Evolutionary conservation across 768 basidiomycete genomes (phyloP).

Genomic region (Boletellus emodensis): DNA sequence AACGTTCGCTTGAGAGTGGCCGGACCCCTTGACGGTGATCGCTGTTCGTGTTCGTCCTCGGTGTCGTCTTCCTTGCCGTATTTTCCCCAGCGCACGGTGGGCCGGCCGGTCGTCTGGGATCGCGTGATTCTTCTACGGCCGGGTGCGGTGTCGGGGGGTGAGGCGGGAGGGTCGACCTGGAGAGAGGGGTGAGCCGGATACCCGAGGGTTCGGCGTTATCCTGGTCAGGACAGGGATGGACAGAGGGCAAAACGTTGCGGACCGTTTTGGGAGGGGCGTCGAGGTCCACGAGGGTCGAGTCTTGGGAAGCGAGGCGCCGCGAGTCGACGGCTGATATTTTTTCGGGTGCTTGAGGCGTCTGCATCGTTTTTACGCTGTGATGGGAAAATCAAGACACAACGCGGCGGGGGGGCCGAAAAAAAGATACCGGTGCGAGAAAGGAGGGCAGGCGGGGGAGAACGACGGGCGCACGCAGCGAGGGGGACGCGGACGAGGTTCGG

Average conservation of each 20-base stretch:
- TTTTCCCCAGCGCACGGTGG: conserved; percentile 33
- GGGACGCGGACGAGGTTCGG: conserved; percentile 16
- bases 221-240: conserved; percentile 27
- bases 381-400: conserved; percentile 25
- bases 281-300: conserved; percentile 26
- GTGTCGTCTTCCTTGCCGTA: conserved; percentile 28
- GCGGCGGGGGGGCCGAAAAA: neutral
- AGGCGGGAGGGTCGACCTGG: conserved; percentile 19
- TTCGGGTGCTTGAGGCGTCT: conserved; percentile 19
- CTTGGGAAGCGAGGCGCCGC: conserved; percentile 10
- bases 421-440: conserved; percentile 14
- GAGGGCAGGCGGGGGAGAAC: neutral
- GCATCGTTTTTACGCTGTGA: conserved; percentile 33
- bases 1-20: conserved; percentile 31
- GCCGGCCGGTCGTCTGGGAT: conserved; percentile 33
- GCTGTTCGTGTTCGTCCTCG: conserved; percentile 23
- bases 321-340: conserved; percentile 16
- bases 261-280: conserved; percentile 28
- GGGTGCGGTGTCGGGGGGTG: conserved; percentile 26
- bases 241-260: conserved; percentile 27
- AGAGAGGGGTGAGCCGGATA: conserved; percentile 18
- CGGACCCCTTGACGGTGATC: conserved; percentile 9
- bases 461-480: neutral
- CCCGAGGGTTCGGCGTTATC: conserved; percentile 28
- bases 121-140: conserved; percentile 28